A percentile compares a stretch with the other conserved stretches of the same genome.
Evolutionary conservation across 257 asterid genomes (phyloP).

Genomic region (Solanum pinnatisectum): DNA sequence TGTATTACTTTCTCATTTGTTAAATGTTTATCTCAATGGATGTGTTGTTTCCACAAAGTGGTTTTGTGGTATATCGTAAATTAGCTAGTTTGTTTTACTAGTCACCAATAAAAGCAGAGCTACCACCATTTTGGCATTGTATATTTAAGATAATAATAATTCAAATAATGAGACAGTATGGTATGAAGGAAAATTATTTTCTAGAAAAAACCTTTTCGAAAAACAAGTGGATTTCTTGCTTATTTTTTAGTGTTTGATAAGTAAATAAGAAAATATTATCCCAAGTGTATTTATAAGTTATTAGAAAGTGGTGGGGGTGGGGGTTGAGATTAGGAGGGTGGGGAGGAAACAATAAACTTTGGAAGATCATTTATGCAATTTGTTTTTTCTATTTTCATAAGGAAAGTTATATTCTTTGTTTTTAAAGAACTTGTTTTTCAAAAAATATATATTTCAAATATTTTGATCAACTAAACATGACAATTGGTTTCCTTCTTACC

Average conservation of each 20-base stretch:
- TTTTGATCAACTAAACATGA: too few species aligned
- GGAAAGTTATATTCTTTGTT: too few species aligned
- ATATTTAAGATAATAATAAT: neutral
- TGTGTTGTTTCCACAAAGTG: neutral
- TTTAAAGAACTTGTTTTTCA: too few species aligned
- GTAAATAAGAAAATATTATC: neutral
- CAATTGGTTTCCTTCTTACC: neutral
- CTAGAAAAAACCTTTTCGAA: neutral
- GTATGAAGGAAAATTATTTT: neutral
- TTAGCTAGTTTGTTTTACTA: neutral
- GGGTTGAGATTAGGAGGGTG: neutral
- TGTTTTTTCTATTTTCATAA: neutral
- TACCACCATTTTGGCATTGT: neutral
- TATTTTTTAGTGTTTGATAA: neutral
- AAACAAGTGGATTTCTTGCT: neutral
- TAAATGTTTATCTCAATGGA: neutral
- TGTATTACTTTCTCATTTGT: neutral
- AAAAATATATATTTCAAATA: too few species aligned
- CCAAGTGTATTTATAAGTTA: neutral
- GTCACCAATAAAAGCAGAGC: neutral
- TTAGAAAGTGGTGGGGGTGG: neutral
- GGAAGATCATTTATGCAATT: neutral
- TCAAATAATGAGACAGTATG: neutral
- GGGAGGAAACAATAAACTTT: neutral
- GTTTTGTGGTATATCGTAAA: neutral